phyloP scores from a whole-genome alignment of 805 yeast genomes.

The Wickerhamiella bombiphila region DNA sequence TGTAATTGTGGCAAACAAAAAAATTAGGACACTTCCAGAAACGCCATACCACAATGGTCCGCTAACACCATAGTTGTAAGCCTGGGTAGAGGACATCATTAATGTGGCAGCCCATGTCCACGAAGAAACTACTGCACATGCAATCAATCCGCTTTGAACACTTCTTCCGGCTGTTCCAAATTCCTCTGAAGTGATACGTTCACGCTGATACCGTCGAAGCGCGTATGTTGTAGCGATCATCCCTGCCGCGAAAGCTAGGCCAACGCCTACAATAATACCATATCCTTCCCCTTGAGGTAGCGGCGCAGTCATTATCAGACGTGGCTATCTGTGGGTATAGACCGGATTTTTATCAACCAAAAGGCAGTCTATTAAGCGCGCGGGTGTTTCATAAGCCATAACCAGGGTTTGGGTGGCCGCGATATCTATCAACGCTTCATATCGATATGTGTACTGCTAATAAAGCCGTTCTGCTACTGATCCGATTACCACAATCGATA shows the following conservation, averaged over 20 bases:
- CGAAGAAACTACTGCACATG: slow-evolving; percentile 32
- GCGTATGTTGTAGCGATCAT: slow-evolving; percentile 63
- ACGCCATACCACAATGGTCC: slow-evolving; percentile 23
- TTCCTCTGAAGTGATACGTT: slow-evolving; percentile 31
- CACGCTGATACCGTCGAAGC: slow-evolving; percentile 59
- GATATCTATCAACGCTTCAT: too few relatives aligned
- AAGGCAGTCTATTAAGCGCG: too few relatives aligned
- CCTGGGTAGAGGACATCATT: slow-evolving; percentile 22
- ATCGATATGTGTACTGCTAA: too few relatives aligned
- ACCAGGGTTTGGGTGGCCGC: too few relatives aligned
- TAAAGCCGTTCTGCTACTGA: too few relatives aligned
- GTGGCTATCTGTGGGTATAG: too few relatives aligned
- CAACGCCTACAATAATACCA: slow-evolving; percentile 73
- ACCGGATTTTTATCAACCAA: too few relatives aligned
- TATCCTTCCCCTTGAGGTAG: slow-evolving; percentile 73
- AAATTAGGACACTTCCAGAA: slow-evolving; percentile 16
- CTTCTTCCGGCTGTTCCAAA: slow-evolving; percentile 33
- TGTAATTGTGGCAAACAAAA: slow-evolving; percentile 17
- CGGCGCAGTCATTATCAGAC: too few relatives aligned
- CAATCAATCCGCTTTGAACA: slow-evolving; percentile 30
- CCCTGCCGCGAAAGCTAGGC: slow-evolving; percentile 41
- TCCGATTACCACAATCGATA: too few relatives aligned
- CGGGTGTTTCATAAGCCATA: too few relatives aligned
- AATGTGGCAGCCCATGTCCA: slow-evolving; percentile 27
- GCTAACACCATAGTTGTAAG: slow-evolving; percentile 23